Evolutionary conservation across 805 yeast genomes (phyloP).

Genomic region (Yamadazyma phyllophila): DNA sequence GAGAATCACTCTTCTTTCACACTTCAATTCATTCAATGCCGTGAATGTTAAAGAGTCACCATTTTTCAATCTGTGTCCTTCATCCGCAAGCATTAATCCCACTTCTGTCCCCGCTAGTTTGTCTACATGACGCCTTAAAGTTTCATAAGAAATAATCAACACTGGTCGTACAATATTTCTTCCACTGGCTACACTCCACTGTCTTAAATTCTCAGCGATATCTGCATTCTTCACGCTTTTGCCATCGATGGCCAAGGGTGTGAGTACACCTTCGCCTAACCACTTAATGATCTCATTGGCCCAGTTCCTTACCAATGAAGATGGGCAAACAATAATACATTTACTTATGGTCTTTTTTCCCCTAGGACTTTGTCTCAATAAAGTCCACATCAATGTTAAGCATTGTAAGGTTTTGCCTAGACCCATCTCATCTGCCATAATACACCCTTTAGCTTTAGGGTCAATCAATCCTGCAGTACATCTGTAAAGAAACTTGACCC

Average conservation of each 20-base stretch:
- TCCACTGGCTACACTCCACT: slow-evolving; percentile 88
- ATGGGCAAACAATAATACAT: slow-evolving; percentile 92
- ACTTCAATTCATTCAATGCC: slow-evolving; percentile 77
- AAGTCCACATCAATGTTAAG: slow-evolving; percentile 87
- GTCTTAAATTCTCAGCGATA: slow-evolving; percentile 62
- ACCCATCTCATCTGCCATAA: slow-evolving; percentile 99
- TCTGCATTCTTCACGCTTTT: slow-evolving; percentile 72
- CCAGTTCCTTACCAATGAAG: slow-evolving; percentile 92
- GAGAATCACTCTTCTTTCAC: slow-evolving; percentile 83
- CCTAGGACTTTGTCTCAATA: slow-evolving; percentile 84
- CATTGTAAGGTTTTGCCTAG: slow-evolving; percentile 90
- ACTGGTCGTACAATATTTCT: slow-evolving; percentile 91
- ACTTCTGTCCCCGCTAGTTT: slow-evolving; percentile 72
- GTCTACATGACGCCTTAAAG: slow-evolving; percentile 80
- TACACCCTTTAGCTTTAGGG: slow-evolving; percentile 87
- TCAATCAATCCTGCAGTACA: slow-evolving; percentile 88
- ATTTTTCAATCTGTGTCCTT: slow-evolving; percentile 48
- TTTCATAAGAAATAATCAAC: slow-evolving; percentile 89
- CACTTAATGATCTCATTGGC: slow-evolving; percentile 94
- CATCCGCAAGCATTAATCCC: slow-evolving; percentile 71
- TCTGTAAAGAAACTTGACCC: slow-evolving; percentile 84
- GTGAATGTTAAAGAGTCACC: slow-evolving; percentile 92
- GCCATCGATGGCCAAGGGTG: slow-evolving; percentile 92
- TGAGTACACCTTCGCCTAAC: slow-evolving; percentile 88
- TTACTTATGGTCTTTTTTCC: slow-evolving; percentile 81